Conservation (phyloP, 1,139 yeast genomes). For the Taiozyma onychis region DNA sequence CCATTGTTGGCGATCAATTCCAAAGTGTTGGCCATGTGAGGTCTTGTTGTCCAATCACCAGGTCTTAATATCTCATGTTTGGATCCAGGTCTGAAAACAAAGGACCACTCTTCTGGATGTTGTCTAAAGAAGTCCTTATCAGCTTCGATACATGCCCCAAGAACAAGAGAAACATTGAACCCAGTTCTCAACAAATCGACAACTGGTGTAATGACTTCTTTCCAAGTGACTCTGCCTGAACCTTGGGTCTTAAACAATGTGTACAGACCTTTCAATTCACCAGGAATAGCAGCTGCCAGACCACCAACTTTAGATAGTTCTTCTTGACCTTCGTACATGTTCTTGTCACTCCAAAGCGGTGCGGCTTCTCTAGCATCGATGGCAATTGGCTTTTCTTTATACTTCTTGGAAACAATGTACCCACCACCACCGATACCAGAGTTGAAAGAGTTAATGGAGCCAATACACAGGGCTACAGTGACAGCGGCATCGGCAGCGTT, state of each 20-base stretch:
- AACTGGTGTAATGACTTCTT: conserved; percentile 71
- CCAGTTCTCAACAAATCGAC: conserved; percentile 63
- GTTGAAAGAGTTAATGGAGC: conserved; percentile 74
- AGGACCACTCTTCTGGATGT: conserved; percentile 46
- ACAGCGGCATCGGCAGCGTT: conserved; percentile 90
- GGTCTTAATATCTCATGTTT: conserved; percentile 30
- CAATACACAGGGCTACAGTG: conserved; percentile 84
- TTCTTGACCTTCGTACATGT: conserved; percentile 56
- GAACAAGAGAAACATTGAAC: conserved; percentile 48
- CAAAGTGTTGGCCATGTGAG: conserved; percentile 60
- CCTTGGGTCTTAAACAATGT: conserved; percentile 56
- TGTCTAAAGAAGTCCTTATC: conserved; percentile 31
- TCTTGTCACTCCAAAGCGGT: conserved; percentile 52
- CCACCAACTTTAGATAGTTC: conserved; percentile 69
- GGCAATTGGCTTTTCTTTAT: conserved; percentile 43
- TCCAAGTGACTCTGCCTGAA: conserved; percentile 68
- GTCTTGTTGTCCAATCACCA: conserved; percentile 61
- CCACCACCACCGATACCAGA: conserved; percentile 96
- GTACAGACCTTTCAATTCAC: conserved; percentile 79
- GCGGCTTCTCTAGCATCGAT: conserved; percentile 91
- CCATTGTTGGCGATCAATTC: conserved; percentile 69
- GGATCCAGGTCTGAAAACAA: conserved; percentile 36
- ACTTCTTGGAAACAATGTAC: conserved; percentile 52
- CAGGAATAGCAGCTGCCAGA: conserved; percentile 80
- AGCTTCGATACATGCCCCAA: conserved; percentile 38